Evolutionary conservation across 208 protist species (phyloP).

Genomic region (Trypanosoma grayi): DNA sequence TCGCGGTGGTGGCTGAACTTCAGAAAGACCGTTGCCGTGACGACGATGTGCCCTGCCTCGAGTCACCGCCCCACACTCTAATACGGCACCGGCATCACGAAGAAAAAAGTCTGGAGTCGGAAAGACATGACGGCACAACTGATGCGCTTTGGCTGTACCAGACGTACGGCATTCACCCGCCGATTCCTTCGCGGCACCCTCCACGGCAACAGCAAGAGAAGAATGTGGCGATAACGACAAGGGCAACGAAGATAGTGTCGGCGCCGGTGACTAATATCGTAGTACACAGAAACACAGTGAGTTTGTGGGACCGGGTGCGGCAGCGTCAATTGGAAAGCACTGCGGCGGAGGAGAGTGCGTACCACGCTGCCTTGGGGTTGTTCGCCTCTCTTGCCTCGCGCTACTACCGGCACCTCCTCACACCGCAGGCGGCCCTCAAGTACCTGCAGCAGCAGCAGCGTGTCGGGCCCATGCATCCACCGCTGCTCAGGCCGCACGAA

Average conservation of each 20-base stretch:
- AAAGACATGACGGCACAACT: not conserved
- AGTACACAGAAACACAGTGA: not conserved
- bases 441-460: conserved; percentile 2
- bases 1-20: not conserved
- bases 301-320: not conserved
- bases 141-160: not conserved
- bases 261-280: not conserved
- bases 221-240: too few species aligned
- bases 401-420: conserved; percentile 15
- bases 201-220: too few species aligned
- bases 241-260: not conserved
- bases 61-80: too few species aligned
- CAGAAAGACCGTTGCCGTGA: not conserved
- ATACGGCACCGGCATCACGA: too few species aligned
- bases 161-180: not conserved
- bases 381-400: conserved; percentile 10
- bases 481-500: not conserved
- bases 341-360: conserved; percentile 2
- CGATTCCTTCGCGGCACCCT: not conserved
- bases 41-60: too few species aligned
- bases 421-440: conserved; percentile 5
- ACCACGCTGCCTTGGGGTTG: not conserved
- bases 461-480: too few species aligned
- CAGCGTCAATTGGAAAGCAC: not conserved
- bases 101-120: too few species aligned